phyloP scores from a whole-genome alignment of 2,329 filamentous ascomycete species.

The Epichloe sylvatica region DNA sequence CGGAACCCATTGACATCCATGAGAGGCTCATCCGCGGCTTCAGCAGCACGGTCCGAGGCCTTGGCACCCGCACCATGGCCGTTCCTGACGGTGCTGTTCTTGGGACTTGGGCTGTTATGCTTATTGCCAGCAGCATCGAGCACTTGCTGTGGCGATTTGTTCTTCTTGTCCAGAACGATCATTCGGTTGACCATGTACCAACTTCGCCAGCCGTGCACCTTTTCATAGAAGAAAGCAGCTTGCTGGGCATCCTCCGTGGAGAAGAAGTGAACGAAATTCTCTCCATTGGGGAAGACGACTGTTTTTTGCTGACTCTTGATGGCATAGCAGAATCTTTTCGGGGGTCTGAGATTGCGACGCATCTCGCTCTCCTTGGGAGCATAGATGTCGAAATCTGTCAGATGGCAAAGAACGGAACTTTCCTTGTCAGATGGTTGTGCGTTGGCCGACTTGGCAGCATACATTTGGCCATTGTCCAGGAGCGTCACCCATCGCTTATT shows the following conservation, averaged over 20 bases:
- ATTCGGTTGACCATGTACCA: constrained; percentile 76
- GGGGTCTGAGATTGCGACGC: constrained; percentile 65
- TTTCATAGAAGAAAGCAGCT: constrained; percentile 55
- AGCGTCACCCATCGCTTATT: constrained; percentile 70
- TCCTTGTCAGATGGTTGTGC: constrained; percentile 51
- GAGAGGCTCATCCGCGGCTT: constrained; percentile 4
- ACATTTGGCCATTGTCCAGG: constrained; percentile 56
- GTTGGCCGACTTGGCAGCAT: constrained; percentile 55
- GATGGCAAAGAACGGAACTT: constrained; percentile 57
- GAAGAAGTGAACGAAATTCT: constrained; percentile 89
- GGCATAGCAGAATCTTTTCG: constrained; percentile 74
- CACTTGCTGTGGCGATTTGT: constrained; percentile 10
- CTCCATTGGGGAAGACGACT: constrained; percentile 64
- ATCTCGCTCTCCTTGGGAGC: constrained; percentile 54
- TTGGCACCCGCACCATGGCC: not conserved
- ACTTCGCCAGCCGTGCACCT: constrained; percentile 71
- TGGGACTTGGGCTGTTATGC: not conserved
- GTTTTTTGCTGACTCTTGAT: constrained; percentile 88
- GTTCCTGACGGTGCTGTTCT: constrained; percentile 1
- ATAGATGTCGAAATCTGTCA: constrained; percentile 91
- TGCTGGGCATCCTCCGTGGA: constrained; percentile 56
- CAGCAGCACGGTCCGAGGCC: not conserved
- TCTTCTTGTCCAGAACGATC: constrained; percentile 31
- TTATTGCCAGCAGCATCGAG: not conserved
- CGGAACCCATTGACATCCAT: constrained; percentile 10